phyloP scores from a whole-genome alignment of 2,329 filamentous ascomycete genomes.

The Exophiala bonariae region DNA sequence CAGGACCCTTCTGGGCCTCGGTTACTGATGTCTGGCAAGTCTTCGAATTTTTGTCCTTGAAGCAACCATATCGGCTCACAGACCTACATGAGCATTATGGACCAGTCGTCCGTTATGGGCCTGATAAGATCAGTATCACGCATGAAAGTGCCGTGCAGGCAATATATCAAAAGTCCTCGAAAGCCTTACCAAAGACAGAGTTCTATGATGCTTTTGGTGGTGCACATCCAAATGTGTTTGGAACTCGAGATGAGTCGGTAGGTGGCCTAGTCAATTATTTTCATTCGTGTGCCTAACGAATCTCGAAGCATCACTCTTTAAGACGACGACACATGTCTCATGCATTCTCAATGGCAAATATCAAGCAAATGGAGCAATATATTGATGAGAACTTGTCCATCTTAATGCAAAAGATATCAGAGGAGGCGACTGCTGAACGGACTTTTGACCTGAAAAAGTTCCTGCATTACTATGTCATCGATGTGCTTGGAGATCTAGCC shows the following conservation, averaged over 20 bases:
- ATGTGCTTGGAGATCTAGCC: slow-evolving; percentile 3
- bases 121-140: slow-evolving; percentile 34
- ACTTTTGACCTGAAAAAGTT: slow-evolving; percentile 35
- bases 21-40: slow-evolving; percentile 34
- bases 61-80: slow-evolving; percentile 38
- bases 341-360: slow-evolving; percentile 34
- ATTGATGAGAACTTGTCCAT: slow-evolving; percentile 34
- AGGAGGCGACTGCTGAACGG: slow-evolving; percentile 10
- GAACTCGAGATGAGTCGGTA: slow-evolving; percentile 32
- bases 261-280: too few species aligned
- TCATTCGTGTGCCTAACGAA: too few species aligned
- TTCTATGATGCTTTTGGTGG: slow-evolving; percentile 37
- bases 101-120: slow-evolving; percentile 13
- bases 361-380: slow-evolving; percentile 39
- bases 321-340: slow-evolving; percentile 31
- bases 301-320: slow-evolving; percentile 3
- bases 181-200: slow-evolving; percentile 35
- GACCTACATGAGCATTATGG: slow-evolving; percentile 7
- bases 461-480: slow-evolving; percentile 23
- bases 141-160: slow-evolving; percentile 30
- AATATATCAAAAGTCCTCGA: slow-evolving; percentile 32
- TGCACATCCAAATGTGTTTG: slow-evolving; percentile 36
- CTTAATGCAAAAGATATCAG: slow-evolving; percentile 28
- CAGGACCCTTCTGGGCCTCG: slow-evolving; percentile 29
- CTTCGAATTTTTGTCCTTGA: slow-evolving; percentile 29